Evolutionary conservation across 345 rosid genomes (phyloP).

Genomic region (Gossypium raimondii): DNA sequence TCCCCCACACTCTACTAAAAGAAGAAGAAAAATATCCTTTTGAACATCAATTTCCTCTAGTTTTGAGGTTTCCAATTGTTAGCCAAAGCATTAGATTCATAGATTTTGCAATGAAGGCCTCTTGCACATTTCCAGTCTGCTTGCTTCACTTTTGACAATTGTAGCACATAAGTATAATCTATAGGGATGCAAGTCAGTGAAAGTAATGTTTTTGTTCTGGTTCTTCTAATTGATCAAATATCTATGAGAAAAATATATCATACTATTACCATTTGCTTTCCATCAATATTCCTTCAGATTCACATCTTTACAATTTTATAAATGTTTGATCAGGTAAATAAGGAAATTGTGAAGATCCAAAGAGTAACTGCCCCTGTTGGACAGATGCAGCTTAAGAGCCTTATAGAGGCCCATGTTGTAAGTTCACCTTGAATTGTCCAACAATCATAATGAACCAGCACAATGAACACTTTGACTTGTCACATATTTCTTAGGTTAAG

Average conservation of each 20-base stretch:
- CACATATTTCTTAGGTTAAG: not conserved
- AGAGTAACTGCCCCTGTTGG: conserved; percentile 97
- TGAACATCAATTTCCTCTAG: not conserved
- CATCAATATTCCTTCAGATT: not conserved
- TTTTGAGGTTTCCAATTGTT: not conserved
- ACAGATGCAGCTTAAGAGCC: conserved; percentile 85
- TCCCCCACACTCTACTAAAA: not conserved
- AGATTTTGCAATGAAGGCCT: not conserved
- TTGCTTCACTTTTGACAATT: not conserved
- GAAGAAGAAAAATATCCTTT: not conserved
- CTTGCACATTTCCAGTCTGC: not conserved
- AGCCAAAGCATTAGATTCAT: not conserved
- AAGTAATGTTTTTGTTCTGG: not conserved
- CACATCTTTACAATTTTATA: not conserved
- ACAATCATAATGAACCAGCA: not conserved
- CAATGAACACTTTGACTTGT: not conserved
- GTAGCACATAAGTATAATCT: not conserved
- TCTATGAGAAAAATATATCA: not conserved
- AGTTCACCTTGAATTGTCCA: conserved; percentile 32
- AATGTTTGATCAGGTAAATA: conserved; percentile 51
- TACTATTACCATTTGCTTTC: no score
- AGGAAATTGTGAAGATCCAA: conserved; percentile 91
- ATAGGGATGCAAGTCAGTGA: not conserved
- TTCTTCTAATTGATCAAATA: not conserved
- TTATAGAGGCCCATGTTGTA: conserved; percentile 88